These are phyloP conservation scores for Calonectria hongkongensis DNA, from an alignment of 2,329 filamentous ascomycete species.

Conservation along the genomic window DNA sequence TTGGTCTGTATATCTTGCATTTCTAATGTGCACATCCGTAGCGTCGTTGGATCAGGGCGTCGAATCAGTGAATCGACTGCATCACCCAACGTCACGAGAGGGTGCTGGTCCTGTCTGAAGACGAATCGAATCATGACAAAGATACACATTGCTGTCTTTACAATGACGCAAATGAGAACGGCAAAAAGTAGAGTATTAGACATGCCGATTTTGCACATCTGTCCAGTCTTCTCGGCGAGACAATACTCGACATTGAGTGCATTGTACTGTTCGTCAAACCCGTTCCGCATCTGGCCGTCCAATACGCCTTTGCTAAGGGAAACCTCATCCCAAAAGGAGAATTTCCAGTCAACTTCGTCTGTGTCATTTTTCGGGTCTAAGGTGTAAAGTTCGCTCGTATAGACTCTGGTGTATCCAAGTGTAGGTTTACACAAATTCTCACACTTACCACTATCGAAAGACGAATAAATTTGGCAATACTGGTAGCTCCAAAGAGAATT, in stretches of 20 bases:
- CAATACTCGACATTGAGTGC: conserved; percentile 21
- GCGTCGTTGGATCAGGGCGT: conserved; percentile 9
- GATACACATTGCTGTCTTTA: conserved; percentile 16
- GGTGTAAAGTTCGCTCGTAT: neutral
- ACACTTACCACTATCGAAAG: conserved; percentile 23
- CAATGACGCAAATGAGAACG: conserved; percentile 15
- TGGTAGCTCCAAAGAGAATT: conserved; percentile 21
- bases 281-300: conserved; percentile 15
- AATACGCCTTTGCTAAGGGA: conserved; percentile 5
- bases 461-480: neutral
- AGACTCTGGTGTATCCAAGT: neutral
- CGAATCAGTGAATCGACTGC: conserved; percentile 18
- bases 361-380: conserved; percentile 6
- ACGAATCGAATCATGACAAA: conserved; percentile 22
- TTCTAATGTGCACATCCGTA: conserved; percentile 20
- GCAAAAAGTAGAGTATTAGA: conserved; percentile 16
- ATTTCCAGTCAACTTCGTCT: neutral
- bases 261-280: conserved; percentile 19
- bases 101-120: neutral
- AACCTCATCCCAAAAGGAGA: neutral
- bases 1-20: conserved; percentile 6
- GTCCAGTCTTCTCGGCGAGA: conserved; percentile 7
- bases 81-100: conserved; percentile 19
- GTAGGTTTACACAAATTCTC: conserved; percentile 9
- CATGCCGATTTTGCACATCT: conserved; percentile 24